Conservation (phyloP, 306 rosid species). For the Datisca glomerata region DNA sequence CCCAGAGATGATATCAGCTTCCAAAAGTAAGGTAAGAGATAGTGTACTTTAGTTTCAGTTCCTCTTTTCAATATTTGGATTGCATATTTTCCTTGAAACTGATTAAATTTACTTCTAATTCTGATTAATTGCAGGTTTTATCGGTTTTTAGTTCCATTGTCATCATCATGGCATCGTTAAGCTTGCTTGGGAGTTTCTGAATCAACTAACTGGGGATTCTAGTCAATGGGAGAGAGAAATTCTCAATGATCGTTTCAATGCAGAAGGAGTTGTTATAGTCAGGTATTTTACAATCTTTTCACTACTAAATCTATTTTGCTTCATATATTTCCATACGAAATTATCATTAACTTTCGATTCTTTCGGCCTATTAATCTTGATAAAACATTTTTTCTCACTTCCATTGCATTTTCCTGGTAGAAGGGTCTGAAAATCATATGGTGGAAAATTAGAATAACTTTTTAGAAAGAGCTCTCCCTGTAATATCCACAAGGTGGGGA, state of each 20-base stretch:
- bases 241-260: too few species aligned
- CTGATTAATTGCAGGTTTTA: conserved; percentile 40
- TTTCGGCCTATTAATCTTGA: background rate
- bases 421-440: too few species aligned
- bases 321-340: background rate
- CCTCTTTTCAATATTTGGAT: too few species aligned
- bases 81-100: too few species aligned
- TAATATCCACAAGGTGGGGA: too few species aligned
- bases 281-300: too few species aligned
- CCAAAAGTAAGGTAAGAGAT: conserved; percentile 34
- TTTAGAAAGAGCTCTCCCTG: too few species aligned
- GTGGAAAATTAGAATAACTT: too few species aligned
- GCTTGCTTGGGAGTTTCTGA: conserved; percentile 16
- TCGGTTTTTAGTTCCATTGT: conserved; percentile 24
- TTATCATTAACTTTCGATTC: background rate
- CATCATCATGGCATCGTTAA: conserved; percentile 15
- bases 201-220: conserved; percentile 10
- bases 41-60: background rate
- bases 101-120: too few species aligned
- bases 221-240: conserved; percentile 11
- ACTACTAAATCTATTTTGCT: background rate
- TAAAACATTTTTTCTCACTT: too few species aligned
- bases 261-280: too few species aligned
- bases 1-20: conserved; percentile 31
- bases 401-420: background rate